Conservation (phyloP, 1,284 basidiomycete species). For the Ustilago vetiveriae region DNA sequence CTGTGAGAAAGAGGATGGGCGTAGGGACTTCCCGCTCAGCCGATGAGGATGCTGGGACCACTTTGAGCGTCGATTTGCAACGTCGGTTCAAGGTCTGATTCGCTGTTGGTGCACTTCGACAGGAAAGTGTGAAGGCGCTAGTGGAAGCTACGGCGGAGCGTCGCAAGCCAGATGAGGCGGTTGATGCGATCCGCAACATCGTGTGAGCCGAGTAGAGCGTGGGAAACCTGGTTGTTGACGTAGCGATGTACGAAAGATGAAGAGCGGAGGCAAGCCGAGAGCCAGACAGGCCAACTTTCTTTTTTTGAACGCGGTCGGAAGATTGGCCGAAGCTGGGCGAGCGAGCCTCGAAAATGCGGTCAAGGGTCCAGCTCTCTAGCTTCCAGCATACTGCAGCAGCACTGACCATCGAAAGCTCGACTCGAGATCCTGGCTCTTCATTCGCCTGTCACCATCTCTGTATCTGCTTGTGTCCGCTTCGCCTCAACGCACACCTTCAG, state of each 20-base stretch:
- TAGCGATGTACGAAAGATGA: not conserved
- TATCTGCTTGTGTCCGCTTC: not conserved
- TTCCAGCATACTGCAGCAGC: no score
- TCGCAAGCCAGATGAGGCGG: conserved; percentile 12
- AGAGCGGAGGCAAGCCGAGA: not conserved
- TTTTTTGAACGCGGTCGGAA: conserved; percentile 1
- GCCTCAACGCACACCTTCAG: not conserved
- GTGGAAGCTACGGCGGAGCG: not conserved
- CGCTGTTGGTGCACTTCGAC: not conserved
- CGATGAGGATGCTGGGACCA: conserved; percentile 14
- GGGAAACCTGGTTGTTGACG: not conserved
- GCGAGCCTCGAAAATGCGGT: not conserved
- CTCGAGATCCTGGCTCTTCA: not conserved
- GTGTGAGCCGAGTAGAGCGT: not conserved
- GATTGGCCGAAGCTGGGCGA: not conserved
- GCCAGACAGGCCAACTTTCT: no score
- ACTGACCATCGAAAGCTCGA: conserved; percentile 2
- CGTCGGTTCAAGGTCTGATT: conserved; percentile 17
- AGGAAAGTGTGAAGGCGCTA: not conserved
- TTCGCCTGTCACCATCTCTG: not conserved
- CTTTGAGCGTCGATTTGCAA: conserved; percentile 26
- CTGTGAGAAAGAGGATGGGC: conserved; percentile 58
- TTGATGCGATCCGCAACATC: conserved; percentile 20
- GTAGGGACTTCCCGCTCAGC: conserved; percentile 58
- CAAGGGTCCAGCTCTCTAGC: conserved; percentile 3